Percentiles rank a stretch among this genome's conserved stretches.
phyloP scores from a whole-genome alignment of 371 early-diverging fungal species.

The Saksenaea oblongispora region DNA sequence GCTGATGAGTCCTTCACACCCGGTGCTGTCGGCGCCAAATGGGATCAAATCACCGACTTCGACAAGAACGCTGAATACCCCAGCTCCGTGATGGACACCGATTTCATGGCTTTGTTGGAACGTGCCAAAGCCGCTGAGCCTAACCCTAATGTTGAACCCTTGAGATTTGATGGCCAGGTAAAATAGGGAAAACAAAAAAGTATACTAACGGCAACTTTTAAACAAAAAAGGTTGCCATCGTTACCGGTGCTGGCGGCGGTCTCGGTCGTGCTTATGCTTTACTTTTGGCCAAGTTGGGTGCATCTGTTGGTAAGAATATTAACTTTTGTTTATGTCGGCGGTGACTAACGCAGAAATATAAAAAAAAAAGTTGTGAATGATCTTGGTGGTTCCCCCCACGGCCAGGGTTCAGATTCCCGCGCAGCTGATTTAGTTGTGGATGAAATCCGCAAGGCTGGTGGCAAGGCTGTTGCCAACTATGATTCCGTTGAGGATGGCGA shows the following conservation, averaged over 20 bases:
- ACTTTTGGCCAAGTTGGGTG: conserved; percentile 80
- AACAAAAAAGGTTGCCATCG: conserved; percentile 68
- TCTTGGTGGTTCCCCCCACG: conserved; percentile 65
- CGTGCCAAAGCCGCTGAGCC: conserved; percentile 68
- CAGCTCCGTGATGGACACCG: conserved; percentile 74
- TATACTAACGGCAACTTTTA: no score
- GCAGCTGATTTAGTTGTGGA: conserved; percentile 97
- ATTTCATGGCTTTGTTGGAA: conserved; percentile 83
- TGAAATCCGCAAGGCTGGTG: conserved; percentile 91
- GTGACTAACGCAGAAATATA: no score
- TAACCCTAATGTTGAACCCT: conserved; percentile 58
- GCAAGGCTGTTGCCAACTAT: conserved; percentile 97
- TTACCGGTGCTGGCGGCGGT: conserved; percentile 94
- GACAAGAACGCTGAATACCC: conserved; percentile 70
- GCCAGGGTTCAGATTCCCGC: conserved; percentile 63
- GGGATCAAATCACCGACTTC: conserved; percentile 82
- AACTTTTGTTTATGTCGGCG: neutral
- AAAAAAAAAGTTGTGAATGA: conserved; percentile 93
- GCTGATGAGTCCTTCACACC: conserved; percentile 88
- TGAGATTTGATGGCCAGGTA: conserved; percentile 78
- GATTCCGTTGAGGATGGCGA: conserved; percentile 97
- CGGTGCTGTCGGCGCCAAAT: conserved; percentile 73
- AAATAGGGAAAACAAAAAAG: neutral
- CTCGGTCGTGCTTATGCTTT: conserved; percentile 89
- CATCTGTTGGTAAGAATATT: conserved; percentile 53